Evolutionary conservation across 2,329 filamentous ascomycete genomes (phyloP).

Genomic region (Zopfia rhizophila): DNA sequence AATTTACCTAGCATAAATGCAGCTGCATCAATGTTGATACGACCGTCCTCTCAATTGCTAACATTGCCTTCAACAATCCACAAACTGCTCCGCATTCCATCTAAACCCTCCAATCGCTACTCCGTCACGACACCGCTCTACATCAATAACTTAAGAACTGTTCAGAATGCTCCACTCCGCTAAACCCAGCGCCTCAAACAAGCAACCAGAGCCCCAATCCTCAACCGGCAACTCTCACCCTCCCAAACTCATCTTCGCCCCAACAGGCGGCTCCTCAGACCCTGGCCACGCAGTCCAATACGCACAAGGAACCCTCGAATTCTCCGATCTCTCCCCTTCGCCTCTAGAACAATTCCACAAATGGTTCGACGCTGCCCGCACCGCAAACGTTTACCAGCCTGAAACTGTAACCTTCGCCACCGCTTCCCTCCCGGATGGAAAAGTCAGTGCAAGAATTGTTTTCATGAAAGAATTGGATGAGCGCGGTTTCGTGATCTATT

Average conservation of each 20-base stretch:
- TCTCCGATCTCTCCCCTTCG: constrained; percentile 67
- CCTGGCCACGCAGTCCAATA: constrained; percentile 80
- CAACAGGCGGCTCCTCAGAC: constrained; percentile 63
- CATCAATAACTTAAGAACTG: constrained; percentile 1
- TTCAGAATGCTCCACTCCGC: constrained; percentile 40
- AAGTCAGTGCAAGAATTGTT: constrained; percentile 84
- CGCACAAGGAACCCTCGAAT: constrained; percentile 71
- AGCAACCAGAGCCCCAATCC: constrained; percentile 5
- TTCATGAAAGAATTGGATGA: constrained; percentile 95
- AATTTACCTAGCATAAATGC: no score
- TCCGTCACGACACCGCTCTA: background rate
- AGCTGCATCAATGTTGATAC: no score
- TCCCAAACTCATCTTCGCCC: constrained; percentile 66
- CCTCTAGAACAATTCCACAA: constrained; percentile 87
- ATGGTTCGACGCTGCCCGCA: constrained; percentile 84
- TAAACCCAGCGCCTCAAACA: constrained; percentile 10
- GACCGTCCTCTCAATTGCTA: no score
- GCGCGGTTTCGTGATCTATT: constrained; percentile 88
- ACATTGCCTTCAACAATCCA: constrained; percentile 1
- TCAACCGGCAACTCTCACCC: constrained; percentile 2
- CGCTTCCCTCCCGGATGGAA: constrained; percentile 81
- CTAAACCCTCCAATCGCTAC: background rate
- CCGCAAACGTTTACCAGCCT: constrained; percentile 73
- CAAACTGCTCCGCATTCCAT: background rate
- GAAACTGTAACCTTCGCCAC: constrained; percentile 92